Evolutionary conservation across 371 early-diverging fungal species (phyloP), one percentile per base, ranked within the genome.

Genomic region (Coelomomyces lativittatus): DNA sequence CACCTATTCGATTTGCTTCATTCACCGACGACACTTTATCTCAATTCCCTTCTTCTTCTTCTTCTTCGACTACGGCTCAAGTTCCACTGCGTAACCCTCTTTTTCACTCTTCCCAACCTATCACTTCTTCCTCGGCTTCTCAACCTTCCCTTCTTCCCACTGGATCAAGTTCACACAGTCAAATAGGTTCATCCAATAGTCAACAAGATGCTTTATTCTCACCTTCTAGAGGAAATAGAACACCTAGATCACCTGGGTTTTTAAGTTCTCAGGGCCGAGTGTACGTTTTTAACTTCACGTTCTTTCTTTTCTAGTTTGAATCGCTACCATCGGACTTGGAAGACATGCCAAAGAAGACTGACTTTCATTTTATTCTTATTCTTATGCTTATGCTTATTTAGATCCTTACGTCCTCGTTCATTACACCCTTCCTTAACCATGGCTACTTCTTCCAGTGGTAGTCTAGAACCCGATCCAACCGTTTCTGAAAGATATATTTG

Each of bases 401-500:
- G n/a, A n/a, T n/a, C n/a, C n/a, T n/a, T n/a, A n/a, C n/a, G n/a
- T n/a, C n/a, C n/a, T n/a, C 2, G 12, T 9, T 14, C 38, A 23
- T 2, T 25, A 25, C 38, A 25, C 23, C 12, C 24, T 25, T 23
- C 38, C 25, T 12, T 11, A 14, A 11, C 12, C 9, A 38, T 38
- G 9, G 38, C 24, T 25, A 2, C 38, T 23, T 25, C 12, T 23
- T 4, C 12, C 9, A 38, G 36, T 21, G 36, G 24, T 14, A 23
- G 38, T 23, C 2, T 23, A 38, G 24, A 11, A 9, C 12, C 12
- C 25, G 47, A 46, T 25, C 47, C 51, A 19, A 5, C 51, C 23
- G 27, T 10, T 14, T 11, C 26, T 15, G 27, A 7, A 11, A 17
- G 79, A 40, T 64, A 87, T 47, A 91, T 99, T 50, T 99, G 99